phyloP scores from a whole-genome alignment of 2,329 filamentous ascomycete species.

The Calonectria montana region DNA sequence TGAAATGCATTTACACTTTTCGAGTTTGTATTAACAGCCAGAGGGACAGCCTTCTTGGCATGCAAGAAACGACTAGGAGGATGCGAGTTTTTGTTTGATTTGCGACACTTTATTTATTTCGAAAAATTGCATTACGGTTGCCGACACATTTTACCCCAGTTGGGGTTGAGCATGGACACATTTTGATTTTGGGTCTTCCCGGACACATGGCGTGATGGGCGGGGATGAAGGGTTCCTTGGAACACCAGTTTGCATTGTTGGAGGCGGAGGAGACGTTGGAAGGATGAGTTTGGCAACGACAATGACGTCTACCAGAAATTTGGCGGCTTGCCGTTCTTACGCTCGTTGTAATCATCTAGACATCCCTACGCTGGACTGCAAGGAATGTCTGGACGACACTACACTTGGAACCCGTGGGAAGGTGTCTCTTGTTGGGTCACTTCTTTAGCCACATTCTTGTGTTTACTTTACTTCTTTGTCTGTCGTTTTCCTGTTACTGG shows the following conservation, averaged over 20 bases:
- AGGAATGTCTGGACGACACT: constrained; percentile 45
- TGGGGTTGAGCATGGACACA: constrained; percentile 39
- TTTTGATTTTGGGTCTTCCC: constrained; percentile 23
- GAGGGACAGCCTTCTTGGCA: constrained; percentile 46
- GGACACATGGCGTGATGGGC: constrained; percentile 37
- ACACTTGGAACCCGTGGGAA: constrained; percentile 41
- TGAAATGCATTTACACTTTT: constrained; percentile 54
- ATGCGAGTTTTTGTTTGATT: constrained; percentile 39
- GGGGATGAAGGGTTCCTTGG: constrained; percentile 32
- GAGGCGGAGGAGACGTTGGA: constrained; percentile 24
- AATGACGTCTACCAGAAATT: constrained; percentile 36
- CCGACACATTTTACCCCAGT: constrained; percentile 19
- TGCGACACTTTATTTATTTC: constrained; percentile 20
- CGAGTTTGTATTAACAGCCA: constrained; percentile 58
- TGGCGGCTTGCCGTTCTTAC: constrained; percentile 59
- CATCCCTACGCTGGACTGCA: constrained; percentile 51
- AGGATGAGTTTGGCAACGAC: constrained; percentile 40
- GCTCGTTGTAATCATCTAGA: constrained; percentile 62
- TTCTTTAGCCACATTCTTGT: constrained; percentile 48
- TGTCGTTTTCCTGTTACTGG: constrained; percentile 46
- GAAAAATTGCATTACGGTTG: constrained; percentile 38
- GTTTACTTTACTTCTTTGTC: constrained; percentile 50
- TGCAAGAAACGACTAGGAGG: constrained; percentile 42
- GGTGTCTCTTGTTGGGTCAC: background rate
- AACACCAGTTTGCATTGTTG: constrained; percentile 31